phyloP scores from a whole-genome alignment of 2,329 filamentous ascomycete species.

The Diplocarpon mali region DNA sequence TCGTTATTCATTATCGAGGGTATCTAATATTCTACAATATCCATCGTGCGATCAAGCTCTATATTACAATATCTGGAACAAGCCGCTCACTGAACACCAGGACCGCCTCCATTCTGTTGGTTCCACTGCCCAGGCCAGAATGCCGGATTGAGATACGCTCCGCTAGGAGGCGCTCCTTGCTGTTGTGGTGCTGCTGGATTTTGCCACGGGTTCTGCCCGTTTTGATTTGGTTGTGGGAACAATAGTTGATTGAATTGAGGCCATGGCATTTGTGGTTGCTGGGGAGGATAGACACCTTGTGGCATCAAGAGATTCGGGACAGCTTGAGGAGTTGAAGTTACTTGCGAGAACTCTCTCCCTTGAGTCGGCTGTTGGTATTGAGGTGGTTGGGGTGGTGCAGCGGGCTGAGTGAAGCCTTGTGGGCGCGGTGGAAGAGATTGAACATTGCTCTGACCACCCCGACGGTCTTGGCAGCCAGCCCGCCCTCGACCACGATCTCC shows the following conservation, averaged over 20 bases:
- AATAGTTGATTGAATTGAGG: slow-evolving; percentile 14
- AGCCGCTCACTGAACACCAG: slow-evolving; percentile 4
- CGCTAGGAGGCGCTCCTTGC: slow-evolving; percentile 9
- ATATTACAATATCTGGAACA: neutral
- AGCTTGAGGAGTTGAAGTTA: slow-evolving; percentile 2
- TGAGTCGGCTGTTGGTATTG: slow-evolving; percentile 2
- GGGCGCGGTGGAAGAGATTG: slow-evolving; percentile 15
- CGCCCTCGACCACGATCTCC: slow-evolving; percentile 22
- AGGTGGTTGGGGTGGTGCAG: slow-evolving; percentile 1
- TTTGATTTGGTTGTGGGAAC: slow-evolving; percentile 15
- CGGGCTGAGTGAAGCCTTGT: slow-evolving; percentile 8
- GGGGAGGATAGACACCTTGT: slow-evolving; percentile 14
- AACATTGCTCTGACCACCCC: slow-evolving; percentile 5
- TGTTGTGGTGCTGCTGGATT: slow-evolving; percentile 10
- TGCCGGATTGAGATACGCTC: slow-evolving; percentile 25
- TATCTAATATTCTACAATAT: slow-evolving; percentile 12
- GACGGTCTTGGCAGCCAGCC: slow-evolving; percentile 17
- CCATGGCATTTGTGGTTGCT: slow-evolving; percentile 21
- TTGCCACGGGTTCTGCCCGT: slow-evolving; percentile 15
- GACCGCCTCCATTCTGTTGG: slow-evolving; percentile 12
- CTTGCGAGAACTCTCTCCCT: slow-evolving; percentile 8
- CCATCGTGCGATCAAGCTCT: neutral
- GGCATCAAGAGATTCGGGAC: slow-evolving; percentile 8
- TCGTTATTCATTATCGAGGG: slow-evolving; percentile 2
- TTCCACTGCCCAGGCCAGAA: slow-evolving; percentile 22